Base-by-base conservation (phyloP, 2,329 filamentous ascomycete genomes). In the Dothiorella sarmentorum region DNA sequence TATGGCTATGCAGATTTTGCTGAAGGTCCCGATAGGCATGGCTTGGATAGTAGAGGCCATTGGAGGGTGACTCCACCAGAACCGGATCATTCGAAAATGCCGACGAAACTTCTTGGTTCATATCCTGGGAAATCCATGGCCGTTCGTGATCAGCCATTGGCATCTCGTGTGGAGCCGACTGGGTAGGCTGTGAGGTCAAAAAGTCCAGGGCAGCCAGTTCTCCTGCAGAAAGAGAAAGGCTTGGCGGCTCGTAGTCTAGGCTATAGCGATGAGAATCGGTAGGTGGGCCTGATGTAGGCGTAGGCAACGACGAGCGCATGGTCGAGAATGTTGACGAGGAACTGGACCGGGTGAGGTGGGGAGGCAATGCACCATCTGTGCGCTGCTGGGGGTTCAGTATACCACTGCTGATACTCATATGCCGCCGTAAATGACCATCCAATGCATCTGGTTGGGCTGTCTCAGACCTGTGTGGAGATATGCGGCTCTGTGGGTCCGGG, bases 11-110 rank as follows among this genome's bases (percentile, higher is more conserved):
- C 5, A 66, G 56, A 2, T 61, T 63, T 7, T 61, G 61, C 44
- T 66, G 63, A 2, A 62, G 58, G 17, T 66, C 61, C 13, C 63
- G 56, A 18, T 66, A 64, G 20, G 63, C 60, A 9, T 64, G 65
- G 27, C 63, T 59, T 7, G 56, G 56, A 38, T 59, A 59, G n/a
- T 59, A 59, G 61, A 52, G 61, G 56, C 33, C 65, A 43, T 35
- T 63, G 60, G 10, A 65, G 31, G 56, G 56, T 17, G 56, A 59
- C 18, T 51, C 44, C 7, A 52, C 45, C 44, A 59, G 3, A 26
- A 59, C 37, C 7, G 47, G 33, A 18, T 51, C 56, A n/a, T 43
- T 56, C 13, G 56, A 59, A 37, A 59, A 59, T 20, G 45, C 44
- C 15, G 56, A 59, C 3, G 56, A 52, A 4, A 47, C 43, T 24